These are phyloP conservation scores for Psidium guajava DNA, from an alignment of 345 rosid genomes.

Conservation along the genomic window DNA sequence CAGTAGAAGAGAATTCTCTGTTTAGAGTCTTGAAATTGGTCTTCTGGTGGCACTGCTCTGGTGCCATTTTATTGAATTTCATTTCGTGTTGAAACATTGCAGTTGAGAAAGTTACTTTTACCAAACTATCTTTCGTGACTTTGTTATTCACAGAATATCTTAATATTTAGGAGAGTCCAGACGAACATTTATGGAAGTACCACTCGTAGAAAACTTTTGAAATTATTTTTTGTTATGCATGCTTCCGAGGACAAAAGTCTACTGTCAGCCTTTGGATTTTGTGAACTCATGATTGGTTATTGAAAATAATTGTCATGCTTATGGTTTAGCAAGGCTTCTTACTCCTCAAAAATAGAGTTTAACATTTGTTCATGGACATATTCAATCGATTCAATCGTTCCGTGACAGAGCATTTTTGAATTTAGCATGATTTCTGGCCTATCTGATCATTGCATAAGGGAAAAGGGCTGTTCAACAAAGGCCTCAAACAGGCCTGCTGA, in stretches of 20 bases:
- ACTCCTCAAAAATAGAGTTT: not conserved
- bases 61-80: not conserved
- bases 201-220: not conserved
- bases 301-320: not conserved
- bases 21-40: not conserved
- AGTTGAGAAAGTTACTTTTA: not conserved
- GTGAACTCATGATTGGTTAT: not conserved
- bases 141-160: not conserved
- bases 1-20: not conserved
- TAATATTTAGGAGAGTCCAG: not conserved
- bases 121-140: not conserved
- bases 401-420: not conserved
- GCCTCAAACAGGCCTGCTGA: not conserved
- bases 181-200: not conserved
- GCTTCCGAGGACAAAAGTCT: not conserved
- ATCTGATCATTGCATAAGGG: not conserved
- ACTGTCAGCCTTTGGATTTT: not conserved
- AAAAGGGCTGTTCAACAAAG: not conserved
- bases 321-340: not conserved
- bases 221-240: not conserved
- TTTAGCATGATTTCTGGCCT: not conserved
- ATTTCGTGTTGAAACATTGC: not conserved
- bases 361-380: not conserved
- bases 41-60: not conserved
- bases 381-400: too few relatives aligned